Percentiles rank a stretch among this genome's conserved stretches.
phyloP scores from a whole-genome alignment of 352 stramenopile species.

The Phytophthora crassamura region DNA sequence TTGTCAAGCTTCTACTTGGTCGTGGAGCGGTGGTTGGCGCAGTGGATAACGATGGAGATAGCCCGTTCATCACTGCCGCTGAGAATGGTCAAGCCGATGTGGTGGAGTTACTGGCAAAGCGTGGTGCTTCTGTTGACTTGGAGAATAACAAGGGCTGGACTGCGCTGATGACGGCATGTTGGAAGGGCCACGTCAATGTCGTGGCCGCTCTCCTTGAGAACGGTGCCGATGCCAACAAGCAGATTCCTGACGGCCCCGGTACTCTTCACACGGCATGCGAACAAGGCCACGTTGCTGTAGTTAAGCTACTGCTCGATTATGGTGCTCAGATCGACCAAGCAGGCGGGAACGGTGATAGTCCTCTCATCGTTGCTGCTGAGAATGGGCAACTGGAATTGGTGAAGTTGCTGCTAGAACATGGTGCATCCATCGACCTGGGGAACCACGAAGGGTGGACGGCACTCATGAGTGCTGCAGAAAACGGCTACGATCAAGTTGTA shows the following conservation, averaged over 20 bases:
- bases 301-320: neutral
- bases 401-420: slow-evolving; percentile 3
- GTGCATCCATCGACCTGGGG: neutral
- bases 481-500: neutral
- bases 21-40: slow-evolving; percentile 9
- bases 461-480: neutral
- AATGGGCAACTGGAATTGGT: neutral
- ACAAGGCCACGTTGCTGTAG: neutral
- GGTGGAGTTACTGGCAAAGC: slow-evolving; percentile 9
- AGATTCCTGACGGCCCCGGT: neutral
- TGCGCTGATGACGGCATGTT: neutral
- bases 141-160: neutral
- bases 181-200: neutral
- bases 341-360: neutral
- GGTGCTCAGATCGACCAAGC: neutral
- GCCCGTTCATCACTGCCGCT: slow-evolving; percentile 16
- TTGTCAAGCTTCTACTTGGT: neutral
- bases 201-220: neutral
- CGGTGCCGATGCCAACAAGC: neutral
- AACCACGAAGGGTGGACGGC: slow-evolving; percentile 12
- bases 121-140: neutral
- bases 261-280: neutral
- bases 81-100: no score
- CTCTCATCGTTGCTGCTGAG: neutral
- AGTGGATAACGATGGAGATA: slow-evolving; percentile 3